Base-by-base conservation (phyloP, 257 asterid species). In the Solanum raphanifolium region DNA sequence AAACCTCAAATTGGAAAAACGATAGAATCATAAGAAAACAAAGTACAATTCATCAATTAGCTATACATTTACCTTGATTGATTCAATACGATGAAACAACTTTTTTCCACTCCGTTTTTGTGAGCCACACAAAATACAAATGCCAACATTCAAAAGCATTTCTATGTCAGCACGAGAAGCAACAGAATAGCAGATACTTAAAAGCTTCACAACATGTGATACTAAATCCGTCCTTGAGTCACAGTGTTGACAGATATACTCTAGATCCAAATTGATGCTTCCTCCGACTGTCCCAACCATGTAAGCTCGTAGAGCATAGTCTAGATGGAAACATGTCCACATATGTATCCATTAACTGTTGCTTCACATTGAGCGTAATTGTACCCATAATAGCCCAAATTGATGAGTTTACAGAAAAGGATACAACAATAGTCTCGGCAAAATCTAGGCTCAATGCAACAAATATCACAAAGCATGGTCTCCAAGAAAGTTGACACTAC, bases 371-470 rank as follows among this genome's bases (percentile, higher is more conserved):
- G 94, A 79, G 94, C 87, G 85, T 89, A 92, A 90, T 87, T 88
- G 88, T 92, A 92, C 83, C 91, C 91, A n/a, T 86, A 89, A 55
- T 79, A 83, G 23, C 84, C 87, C 66, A 87, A 88, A 83, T 88
- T 88, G 16, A 94, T 88, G 35, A 83, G 89, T 92, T 91, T 91
- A 85, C 93, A 87, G 91, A 98, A 94, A 25, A 96, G 92, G 66
- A 96, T 94, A 90, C 99, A 96, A 79, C 95, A 93, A 89, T 98
- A 96, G 38, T 93, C 95, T 89, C 95, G 91, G 91, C 98, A 96
- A 87, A 94, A 96, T 68, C 88, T 89, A 39, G 95, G 94, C 83
- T 93, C 98, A 74, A 83, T 81, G 88, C 99, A 96, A 92, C 98
- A 96, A 84, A 90, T 68, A 88, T 95, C 97, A 86, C 98, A 96